Evolutionary conservation across 2,329 filamentous ascomycete genomes (phyloP), one percentile per base, ranked within the genome.

Genomic region (Acrodontium crateriforme): DNA sequence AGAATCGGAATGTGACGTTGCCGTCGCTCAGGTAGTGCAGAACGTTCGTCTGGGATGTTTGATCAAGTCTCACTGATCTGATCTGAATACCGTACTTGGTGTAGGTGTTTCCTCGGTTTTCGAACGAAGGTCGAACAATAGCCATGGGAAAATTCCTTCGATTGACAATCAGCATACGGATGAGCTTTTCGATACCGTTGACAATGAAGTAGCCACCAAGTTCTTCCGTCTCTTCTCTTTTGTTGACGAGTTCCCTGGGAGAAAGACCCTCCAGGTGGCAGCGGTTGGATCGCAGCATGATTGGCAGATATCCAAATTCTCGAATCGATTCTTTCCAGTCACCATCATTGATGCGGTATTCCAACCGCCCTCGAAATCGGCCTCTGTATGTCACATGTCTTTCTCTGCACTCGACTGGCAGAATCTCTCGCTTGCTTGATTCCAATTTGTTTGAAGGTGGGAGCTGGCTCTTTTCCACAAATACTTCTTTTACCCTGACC

Each of bases 21-120:
- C 89, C 89, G 52, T 98, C 89, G 45, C 69, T 83, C 31, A 98
- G 70, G 55, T 95, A 98, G 58, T 98, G 89, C 26, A 98, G 67
- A 18, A 92, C 84, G 48, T 95, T 98, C 19, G 87, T 95, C 56
- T 95, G 87, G 16, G 85, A 94, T 6, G 87, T 94, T 59, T 98
- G 84, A 56, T 98, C 89, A n/a, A 85, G 85, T 33, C 89, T 74
- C 30, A 94, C 84, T 3, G 78, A 91, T 58, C 89, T 77, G 41
- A 94, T 74, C 47, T 92, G 81, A 32, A 95, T 79, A 65, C 84
- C 89, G 48, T 74, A 89, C 33, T 80, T 78, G 8, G 84, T 91
- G 59, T 94, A 98, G 36, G 80, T 71, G 12, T 76, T 67, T 19
- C 89, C 89, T 60, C 89, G 76, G 46, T 82, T 85, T 39, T 72